Percentiles rank a stretch among this genome's conserved stretches.
These are phyloP conservation scores for Kernera saxatilis DNA, from an alignment of 345 rosid species.

Conservation along the genomic window DNA sequence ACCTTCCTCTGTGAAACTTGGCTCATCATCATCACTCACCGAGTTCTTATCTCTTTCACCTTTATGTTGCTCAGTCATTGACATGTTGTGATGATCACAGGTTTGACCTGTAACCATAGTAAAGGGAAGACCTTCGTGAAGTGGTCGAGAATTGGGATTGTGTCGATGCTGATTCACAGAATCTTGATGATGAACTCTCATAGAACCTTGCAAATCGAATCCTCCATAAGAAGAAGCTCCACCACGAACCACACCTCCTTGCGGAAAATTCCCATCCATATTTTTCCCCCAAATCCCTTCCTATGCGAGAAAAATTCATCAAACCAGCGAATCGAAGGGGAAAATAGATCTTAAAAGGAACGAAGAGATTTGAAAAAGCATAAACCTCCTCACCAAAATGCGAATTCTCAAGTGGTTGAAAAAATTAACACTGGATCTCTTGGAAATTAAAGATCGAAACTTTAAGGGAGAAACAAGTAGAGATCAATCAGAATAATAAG, in stretches of 20 bases:
- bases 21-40: slow-evolving; percentile 85
- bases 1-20: slow-evolving; percentile 69
- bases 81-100: slow-evolving; percentile 45
- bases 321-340: background rate
- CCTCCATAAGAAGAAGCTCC: slow-evolving; percentile 61
- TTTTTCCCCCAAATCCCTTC: background rate
- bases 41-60: slow-evolving; percentile 57
- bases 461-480: background rate
- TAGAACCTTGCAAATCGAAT: slow-evolving; percentile 64
- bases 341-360: background rate
- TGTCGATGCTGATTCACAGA: slow-evolving; percentile 44
- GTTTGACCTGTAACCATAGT: slow-evolving; percentile 57
- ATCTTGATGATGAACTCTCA: slow-evolving; percentile 55
- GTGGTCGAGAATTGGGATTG: slow-evolving; percentile 46
- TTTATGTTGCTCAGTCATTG: slow-evolving; percentile 44
- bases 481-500: background rate
- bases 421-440: background rate
- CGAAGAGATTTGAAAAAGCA: background rate
- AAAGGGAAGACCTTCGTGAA: slow-evolving; percentile 64
- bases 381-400: background rate
- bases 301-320: background rate
- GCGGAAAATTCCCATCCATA: slow-evolving; percentile 73
- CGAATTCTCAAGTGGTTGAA: background rate
- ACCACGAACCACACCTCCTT: slow-evolving; percentile 64
- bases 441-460: background rate